Percentiles rank a stretch among this genome's conserved stretches.
phyloP scores from a whole-genome alignment of 192 early-diverging fungal species.

The Coemansia sp. region DNA sequence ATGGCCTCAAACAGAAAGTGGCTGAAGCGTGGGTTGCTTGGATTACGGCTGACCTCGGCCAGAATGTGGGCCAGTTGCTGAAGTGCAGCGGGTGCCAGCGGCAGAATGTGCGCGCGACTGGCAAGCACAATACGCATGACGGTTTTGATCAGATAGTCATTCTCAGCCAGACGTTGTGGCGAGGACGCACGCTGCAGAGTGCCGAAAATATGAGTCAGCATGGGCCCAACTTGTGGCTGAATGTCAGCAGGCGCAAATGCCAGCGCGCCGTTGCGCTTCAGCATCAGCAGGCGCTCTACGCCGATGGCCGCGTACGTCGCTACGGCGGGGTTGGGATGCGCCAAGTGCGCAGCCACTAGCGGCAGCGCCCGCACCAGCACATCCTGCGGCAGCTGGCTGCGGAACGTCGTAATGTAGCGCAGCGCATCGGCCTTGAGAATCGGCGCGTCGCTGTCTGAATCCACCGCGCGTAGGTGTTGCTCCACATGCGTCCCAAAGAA shows the following conservation, averaged over 20 bases:
- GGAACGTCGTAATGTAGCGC: slow-evolving; percentile 92
- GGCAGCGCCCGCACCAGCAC: slow-evolving; percentile 76
- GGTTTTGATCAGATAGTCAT: slow-evolving; percentile 93
- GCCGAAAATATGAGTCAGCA: slow-evolving; percentile 74
- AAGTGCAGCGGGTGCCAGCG: slow-evolving; percentile 71
- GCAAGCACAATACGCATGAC: slow-evolving; percentile 85
- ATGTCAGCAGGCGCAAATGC: slow-evolving; percentile 71
- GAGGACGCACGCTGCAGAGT: slow-evolving; percentile 73
- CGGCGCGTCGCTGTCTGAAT: slow-evolving; percentile 65
- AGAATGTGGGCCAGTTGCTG: slow-evolving; percentile 75
- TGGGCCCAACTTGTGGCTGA: slow-evolving; percentile 61
- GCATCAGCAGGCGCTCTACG: slow-evolving; percentile 86
- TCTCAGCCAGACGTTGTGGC: slow-evolving; percentile 93
- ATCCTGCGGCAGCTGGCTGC: slow-evolving; percentile 86
- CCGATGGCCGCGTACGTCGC: slow-evolving; percentile 89
- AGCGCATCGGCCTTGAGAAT: slow-evolving; percentile 94
- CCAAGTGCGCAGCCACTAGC: slow-evolving; percentile 74
- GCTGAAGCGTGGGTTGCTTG: slow-evolving; percentile 96
- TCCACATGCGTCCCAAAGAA: slow-evolving; percentile 84
- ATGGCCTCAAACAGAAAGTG: slow-evolving; percentile 96
- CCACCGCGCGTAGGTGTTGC: slow-evolving; percentile 75
- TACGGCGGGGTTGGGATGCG: slow-evolving; percentile 79
- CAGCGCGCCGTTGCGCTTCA: slow-evolving; percentile 60
- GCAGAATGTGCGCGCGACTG: slow-evolving; percentile 69
- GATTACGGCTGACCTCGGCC: slow-evolving; percentile 84